Base-by-base conservation (phyloP, 371 early-diverging fungal species). In the Actinomortierella ambigua region DNA sequence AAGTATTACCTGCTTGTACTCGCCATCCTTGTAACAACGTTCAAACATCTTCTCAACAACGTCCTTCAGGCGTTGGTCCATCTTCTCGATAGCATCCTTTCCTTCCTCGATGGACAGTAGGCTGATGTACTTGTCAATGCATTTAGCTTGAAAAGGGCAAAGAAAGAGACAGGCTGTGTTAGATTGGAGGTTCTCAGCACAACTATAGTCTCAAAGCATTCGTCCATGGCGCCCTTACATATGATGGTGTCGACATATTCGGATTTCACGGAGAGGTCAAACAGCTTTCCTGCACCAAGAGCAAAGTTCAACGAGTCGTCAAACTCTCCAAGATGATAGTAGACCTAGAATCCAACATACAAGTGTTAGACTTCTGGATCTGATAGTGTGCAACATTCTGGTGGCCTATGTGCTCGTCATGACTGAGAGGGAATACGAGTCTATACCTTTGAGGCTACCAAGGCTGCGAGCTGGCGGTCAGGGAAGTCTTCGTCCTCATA, bases 241-340 rank as follows among this genome's bases (percentile, higher is more conserved):
- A 97, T 90, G 55, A 97, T 94, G 15, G 98, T 98, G 68, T 95
- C 92, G 22, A 95, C 93, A 66, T 92, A 98, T 81, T 95, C 91
- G 9, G 90, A 89, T 48, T 87, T 86, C 26, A 87, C 87, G 9
- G 85, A 69, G 41, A 90, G 77, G 67, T 97, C 92, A 80, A 98
- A 96, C 46, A 90, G 80, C 64, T 89, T 76, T 41, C 93, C 97
- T n/a, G 98, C 97, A 34, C 95, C 95, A 42, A 98, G 81, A 14
- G 98, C 98, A 87, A 96, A 98, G 27, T 86, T 84, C 54, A 98
- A 80, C 3, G 98, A 95, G 49, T 98, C 97, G 50, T 98, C 95
- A 57, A 90, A 91, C 68, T 95, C 98, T 52, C 97, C 98, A 40
- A 98, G 82, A 60, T 98, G 93, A 58, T 93, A 95, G 75, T 94